These are phyloP conservation scores for Colletotrichum sp. DNA, from an alignment of 2,329 filamentous ascomycete genomes.

Conservation along the genomic window DNA sequence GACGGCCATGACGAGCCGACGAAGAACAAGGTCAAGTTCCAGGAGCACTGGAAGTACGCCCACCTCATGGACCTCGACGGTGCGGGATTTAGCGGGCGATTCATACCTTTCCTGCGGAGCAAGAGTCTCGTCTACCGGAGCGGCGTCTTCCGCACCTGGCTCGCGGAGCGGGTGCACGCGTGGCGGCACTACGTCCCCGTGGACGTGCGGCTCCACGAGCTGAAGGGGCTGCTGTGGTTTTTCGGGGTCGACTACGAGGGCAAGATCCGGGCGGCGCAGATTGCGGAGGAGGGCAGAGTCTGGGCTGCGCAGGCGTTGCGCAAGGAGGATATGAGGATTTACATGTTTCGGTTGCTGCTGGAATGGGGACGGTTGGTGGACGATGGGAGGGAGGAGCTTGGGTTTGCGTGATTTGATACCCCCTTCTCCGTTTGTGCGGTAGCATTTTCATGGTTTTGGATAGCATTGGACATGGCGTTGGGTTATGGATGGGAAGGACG, in stretches of 20 bases:
- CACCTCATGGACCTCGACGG: constrained; percentile 67
- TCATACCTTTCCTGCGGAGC: constrained; percentile 54
- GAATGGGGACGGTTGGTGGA: constrained; percentile 72
- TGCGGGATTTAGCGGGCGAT: constrained; percentile 53
- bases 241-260: constrained; percentile 23
- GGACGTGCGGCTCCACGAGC: constrained; percentile 43
- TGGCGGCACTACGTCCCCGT: constrained; percentile 71
- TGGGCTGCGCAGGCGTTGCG: constrained; percentile 65
- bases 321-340: constrained; percentile 77
- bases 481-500: neutral
- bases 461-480: neutral
- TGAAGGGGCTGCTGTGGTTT: constrained; percentile 21
- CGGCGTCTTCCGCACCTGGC: constrained; percentile 69
- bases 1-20: constrained; percentile 25
- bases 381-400: constrained; percentile 50
- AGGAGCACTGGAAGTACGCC: constrained; percentile 48
- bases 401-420: constrained; percentile 28
- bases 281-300: constrained; percentile 42
- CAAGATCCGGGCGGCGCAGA: constrained; percentile 20
- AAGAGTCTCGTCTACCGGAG: constrained; percentile 61
- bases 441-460: neutral
- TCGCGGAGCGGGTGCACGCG: constrained; percentile 62
- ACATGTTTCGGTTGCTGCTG: constrained; percentile 73
- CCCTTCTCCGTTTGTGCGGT: neutral
- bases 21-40: constrained; percentile 30